Evolutionary conservation across 176 grass and related monocot species (phyloP), one percentile per base, ranked within the genome.

Genomic region (Ampelocalamus luodianensis): DNA sequence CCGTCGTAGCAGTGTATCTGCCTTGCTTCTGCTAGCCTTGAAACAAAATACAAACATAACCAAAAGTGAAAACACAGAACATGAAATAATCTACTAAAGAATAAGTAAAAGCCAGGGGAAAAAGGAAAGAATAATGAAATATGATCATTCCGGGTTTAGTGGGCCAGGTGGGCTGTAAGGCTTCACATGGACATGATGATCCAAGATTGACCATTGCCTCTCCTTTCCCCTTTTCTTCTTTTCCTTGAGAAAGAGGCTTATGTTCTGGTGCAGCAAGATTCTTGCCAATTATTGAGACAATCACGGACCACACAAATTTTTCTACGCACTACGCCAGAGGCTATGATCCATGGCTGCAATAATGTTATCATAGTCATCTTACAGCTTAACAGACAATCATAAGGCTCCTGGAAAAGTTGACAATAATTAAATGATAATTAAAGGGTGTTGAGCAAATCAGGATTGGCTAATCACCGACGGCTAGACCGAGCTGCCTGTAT

Each of bases 231-330:
- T 44, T 22, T 4, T 53, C 1, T 18, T 18, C 10, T 71, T 53
- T 72, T 37, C 48, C 15, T 27, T n/a, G 68, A 65, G 77, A 73
- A 53, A 80, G 53, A 55, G 36, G 46, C 56, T 55, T 73, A 24
- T 66, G 22, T n/a, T 74, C n/a, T 65, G 4, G 68, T 80, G 77
- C 58, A 55, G 24, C 76, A 74, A 80, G 85, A 87, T 80, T 74
- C 77, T 36, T 66, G 22, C 65, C 58, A 80, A 87, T 87, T 74
- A 81, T 87, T 81, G 85, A 55, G 59, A 32, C 68, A 74, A 73
- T 32, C 85, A 53, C 85, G 46, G 82, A 43, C 71, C 71, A 84
- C 82, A 84, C 82, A 76, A 4, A n/a, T 44, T 68, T 85, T 77
- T 84, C 72, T 42, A 85, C 82, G 72, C 82, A 3, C 18, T 80